Evolutionary conservation across 768 basidiomycete species (phyloP), one percentile per base, ranked within the genome.

Genomic region (Tubosaeta brunneosetosa): DNA sequence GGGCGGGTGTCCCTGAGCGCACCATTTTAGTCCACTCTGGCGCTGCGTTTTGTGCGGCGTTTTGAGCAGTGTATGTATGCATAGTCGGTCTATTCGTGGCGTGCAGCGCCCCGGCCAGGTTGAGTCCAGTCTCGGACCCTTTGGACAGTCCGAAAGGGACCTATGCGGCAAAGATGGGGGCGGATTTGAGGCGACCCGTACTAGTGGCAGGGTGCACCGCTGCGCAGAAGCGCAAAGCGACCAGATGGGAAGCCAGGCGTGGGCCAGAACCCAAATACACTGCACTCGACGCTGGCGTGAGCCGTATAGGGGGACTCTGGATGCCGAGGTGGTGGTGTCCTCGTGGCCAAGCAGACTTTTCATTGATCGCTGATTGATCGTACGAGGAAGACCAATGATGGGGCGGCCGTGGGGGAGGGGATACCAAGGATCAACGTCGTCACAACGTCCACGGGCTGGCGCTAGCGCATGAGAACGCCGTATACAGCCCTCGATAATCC

Each of bases 331-430:
- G 14, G 51, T 45, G 47, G 52, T 43, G 17, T 42, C 51, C 49
- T 55, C 51, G 53, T 64, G 62, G 62, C 50, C 38, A 40, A 12
- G 47, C n/a, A 25, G 48, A 50, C 26, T 10, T 47, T 55, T 50
- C 25, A 42, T 51, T 51, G 50, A 54, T 55, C 60, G 46, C 22
- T 49, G 47, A 60, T 59, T 47, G 56, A 56, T 49, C 54, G 46
- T 48, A 52, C 43, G 17, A 4, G 38, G 41, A 22, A 22, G 22
- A 22, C 22, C 22, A 22, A 22, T 22, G 22, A 22, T 22, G 22
- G 22, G 22, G 22, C 22, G 22, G 22, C 22, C 22, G 22, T 22
- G 22, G 41, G 41, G 41, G 41, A 43, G 25, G 40, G 40, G 36
- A 6, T 19, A 22, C 19, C 11, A 40, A 19, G 19, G 19, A 40